These are phyloP conservation scores for Globisporangium cylindrosporum DNA, from an alignment of 352 stramenopile species.

Conservation along the genomic window DNA sequence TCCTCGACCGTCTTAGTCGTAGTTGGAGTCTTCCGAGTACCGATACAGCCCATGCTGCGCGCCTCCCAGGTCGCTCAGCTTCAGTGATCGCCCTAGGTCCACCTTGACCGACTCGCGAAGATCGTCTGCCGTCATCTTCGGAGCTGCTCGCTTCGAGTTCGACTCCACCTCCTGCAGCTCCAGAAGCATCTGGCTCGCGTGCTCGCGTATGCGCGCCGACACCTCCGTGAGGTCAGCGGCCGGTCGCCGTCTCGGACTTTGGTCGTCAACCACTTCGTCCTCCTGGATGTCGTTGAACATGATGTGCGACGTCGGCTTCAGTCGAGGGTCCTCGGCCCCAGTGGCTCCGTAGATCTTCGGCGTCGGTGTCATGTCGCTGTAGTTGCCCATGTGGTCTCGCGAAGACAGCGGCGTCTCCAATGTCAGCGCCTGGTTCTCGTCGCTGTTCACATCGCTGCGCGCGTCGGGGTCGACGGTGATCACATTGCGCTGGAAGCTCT, in stretches of 20 bases:
- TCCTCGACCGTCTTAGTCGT: conserved; percentile 14
- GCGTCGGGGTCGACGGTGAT: conserved; percentile 22
- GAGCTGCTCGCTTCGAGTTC: conserved; percentile 19
- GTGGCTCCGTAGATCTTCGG: conserved; percentile 26
- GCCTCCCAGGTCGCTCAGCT: conserved; percentile 40
- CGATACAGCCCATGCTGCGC: conserved; percentile 18
- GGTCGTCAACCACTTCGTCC: conserved; percentile 34
- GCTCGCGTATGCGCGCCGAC: conserved; percentile 49
- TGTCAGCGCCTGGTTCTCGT: conserved; percentile 17
- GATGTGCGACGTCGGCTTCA: conserved; percentile 22
- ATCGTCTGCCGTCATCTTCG: conserved; percentile 47
- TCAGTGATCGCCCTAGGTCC: conserved; percentile 32
- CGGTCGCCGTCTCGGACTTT: conserved; percentile 5
- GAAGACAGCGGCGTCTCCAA: conserved; percentile 23
- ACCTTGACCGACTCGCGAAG: conserved; percentile 34
- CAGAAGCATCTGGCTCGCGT: conserved; percentile 30
- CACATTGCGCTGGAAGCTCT: conserved; percentile 44
- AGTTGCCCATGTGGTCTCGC: conserved; percentile 24
- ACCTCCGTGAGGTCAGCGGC: conserved; percentile 47
- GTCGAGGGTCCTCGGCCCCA: conserved; percentile 4
- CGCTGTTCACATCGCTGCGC: conserved; percentile 21
- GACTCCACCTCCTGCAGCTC: conserved; percentile 32
- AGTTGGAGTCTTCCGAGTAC: conserved; percentile 23
- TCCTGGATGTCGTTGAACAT: conserved; percentile 67
- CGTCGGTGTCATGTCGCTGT: conserved; percentile 24